Evolutionary conservation across 441 rosid species (phyloP), one percentile per base, ranked within the genome.

Genomic region (Pelargonium cotyledonis): DNA sequence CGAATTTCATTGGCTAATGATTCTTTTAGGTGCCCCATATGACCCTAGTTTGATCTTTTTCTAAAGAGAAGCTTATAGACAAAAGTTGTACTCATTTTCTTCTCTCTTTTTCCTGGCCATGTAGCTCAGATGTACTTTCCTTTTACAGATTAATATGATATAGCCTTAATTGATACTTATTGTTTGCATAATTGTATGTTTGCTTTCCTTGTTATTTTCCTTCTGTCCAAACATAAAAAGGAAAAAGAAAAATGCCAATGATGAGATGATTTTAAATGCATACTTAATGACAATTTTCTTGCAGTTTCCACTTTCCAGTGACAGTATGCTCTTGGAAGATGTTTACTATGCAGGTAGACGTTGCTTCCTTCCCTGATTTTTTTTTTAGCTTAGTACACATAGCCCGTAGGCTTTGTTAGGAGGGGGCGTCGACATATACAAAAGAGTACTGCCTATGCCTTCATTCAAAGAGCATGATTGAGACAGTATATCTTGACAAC

Each of bases 21-120:
- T 77, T 79, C 75, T 76, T 74, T 78, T 35, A 12, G 12, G 43
- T 7, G 5, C 43, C 61, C 67, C 55, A 18, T 38, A 60, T 21
- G 35, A 64, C 44, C n/a, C 51, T 49, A 14, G 55, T 49, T 49
- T 49, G 12, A 49, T 49, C 55, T 11, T 49, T 49, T 49, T 49
- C 55, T 5, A 2, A 23, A 49, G 55, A 49, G 55, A 10, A 49
- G n/a, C 55, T 49, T 49, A 49, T 23, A 23, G 55, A 49, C n/a
- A 12, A 49, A 49, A 14, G 14, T 5, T 49, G 57, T 49, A 16
- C 16, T 49, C 57, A 14, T 49, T 49, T 49, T 49, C 57, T 49
- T 49, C 57, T 49, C 16, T 49, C 26, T 23, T 23, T 23, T 49
- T n/a, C 16, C 57, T 49, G 57, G 16, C n/a, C 57, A 49, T 49